These are phyloP conservation scores for Kwoniella sp. DNA, from an alignment of 768 basidiomycete species.

Conservation along the genomic window DNA sequence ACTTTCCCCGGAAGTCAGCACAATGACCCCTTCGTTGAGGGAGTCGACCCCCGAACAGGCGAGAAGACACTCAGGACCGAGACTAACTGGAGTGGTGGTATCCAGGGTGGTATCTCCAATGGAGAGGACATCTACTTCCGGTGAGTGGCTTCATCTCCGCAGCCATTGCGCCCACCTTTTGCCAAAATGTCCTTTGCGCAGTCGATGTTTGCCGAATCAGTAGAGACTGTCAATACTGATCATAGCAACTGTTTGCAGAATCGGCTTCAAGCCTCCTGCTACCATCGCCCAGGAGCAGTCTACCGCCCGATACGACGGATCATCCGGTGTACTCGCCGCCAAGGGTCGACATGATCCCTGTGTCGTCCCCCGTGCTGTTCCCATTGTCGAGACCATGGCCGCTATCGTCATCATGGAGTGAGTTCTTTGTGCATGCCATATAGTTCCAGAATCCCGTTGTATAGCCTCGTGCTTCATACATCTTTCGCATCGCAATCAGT, in stretches of 20 bases:
- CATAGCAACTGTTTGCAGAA: constrained; percentile 58
- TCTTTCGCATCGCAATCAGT: too few relatives aligned
- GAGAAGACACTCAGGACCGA: constrained; percentile 67
- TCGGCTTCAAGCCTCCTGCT: constrained; percentile 97
- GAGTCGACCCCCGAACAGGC: constrained; percentile 53
- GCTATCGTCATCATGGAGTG: constrained; percentile 89
- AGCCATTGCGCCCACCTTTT: too few relatives aligned
- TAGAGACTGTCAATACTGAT: neutral
- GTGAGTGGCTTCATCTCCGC: constrained; percentile 58
- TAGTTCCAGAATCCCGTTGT: too few relatives aligned
- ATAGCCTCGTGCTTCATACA: too few relatives aligned
- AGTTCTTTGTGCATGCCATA: too few relatives aligned
- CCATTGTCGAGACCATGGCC: constrained; percentile 98
- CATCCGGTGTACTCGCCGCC: constrained; percentile 80
- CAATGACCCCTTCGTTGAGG: constrained; percentile 86
- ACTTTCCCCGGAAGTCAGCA: constrained; percentile 90
- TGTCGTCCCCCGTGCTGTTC: constrained; percentile 93
- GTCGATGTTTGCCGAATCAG: neutral
- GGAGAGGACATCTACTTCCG: constrained; percentile 97
- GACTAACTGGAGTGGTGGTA: constrained; percentile 95
- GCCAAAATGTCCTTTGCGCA: too few relatives aligned
- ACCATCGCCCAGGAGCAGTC: constrained; percentile 90
- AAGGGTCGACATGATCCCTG: constrained; percentile 95
- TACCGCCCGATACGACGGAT: constrained; percentile 92
- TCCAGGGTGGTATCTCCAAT: constrained; percentile 97